Evolutionary conservation across 1,284 basidiomycete genomes (phyloP).

Genomic region (Sporisorium scitamineum): DNA sequence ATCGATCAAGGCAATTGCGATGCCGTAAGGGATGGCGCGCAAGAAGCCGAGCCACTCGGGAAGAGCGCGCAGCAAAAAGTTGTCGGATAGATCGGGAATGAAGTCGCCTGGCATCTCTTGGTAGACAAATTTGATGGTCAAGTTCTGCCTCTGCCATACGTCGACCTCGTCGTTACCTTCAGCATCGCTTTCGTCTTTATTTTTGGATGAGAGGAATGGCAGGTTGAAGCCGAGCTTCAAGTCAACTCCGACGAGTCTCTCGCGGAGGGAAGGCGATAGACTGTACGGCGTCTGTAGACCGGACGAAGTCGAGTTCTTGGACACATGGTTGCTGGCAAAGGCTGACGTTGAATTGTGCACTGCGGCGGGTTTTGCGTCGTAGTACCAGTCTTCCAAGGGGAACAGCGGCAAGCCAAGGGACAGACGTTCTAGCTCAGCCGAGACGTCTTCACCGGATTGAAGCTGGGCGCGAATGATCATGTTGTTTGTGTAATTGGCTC

Average conservation of each 20-base stretch:
- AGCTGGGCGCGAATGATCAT: conserved; percentile 28
- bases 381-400: conserved; percentile 13
- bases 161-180: conserved; percentile 7
- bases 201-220: conserved; percentile 18
- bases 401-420: conserved; percentile 30
- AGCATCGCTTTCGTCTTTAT: conserved; percentile 4
- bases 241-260: conserved; percentile 16
- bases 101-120: conserved; percentile 23
- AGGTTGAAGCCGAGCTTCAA: conserved; percentile 23
- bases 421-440: conserved; percentile 30
- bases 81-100: conserved; percentile 15
- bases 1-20: conserved; percentile 26
- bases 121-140: conserved; percentile 34
- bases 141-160: conserved; percentile 33
- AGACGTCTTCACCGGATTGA: conserved; percentile 24
- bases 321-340: too few relatives aligned
- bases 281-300: conserved; percentile 23
- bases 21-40: conserved; percentile 30
- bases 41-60: conserved; percentile 43
- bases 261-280: conserved; percentile 23
- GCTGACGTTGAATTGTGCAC: background rate
- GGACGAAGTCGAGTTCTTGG: background rate
- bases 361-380: background rate
- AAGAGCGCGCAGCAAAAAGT: conserved; percentile 27
- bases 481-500: conserved; percentile 28